Conservation (phyloP, 257 asterid species). For the Datura wrightii region DNA sequence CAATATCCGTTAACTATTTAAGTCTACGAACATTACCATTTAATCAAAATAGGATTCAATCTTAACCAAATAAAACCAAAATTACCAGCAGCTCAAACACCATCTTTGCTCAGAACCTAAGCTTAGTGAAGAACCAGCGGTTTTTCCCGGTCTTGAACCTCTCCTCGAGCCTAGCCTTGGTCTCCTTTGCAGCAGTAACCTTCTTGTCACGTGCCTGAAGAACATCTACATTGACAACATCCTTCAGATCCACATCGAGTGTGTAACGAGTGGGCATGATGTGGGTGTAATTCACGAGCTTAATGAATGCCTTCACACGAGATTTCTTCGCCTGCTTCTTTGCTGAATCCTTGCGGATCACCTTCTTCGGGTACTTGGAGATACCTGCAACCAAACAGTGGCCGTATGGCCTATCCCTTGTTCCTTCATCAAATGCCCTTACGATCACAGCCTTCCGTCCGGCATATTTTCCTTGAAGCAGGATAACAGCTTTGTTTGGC, state of each 20-base stretch:
- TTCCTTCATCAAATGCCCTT: slow-evolving; percentile 36
- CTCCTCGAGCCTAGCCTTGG: slow-evolving; percentile 38
- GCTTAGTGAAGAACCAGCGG: slow-evolving; percentile 43
- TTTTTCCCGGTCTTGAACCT: slow-evolving; percentile 42
- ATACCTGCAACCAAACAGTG: slow-evolving; percentile 44
- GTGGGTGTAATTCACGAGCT: slow-evolving; percentile 39
- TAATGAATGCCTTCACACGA: slow-evolving; percentile 41
- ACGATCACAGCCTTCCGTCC: slow-evolving; percentile 39
- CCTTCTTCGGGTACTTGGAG: slow-evolving; percentile 40
- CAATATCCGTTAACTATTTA: neutral
- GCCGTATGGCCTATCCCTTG: slow-evolving; percentile 40
- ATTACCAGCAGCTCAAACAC: neutral
- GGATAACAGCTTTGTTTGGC: slow-evolving; percentile 44
- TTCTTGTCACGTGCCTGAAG: slow-evolving; percentile 38
- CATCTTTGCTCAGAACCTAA: slow-evolving; percentile 35
- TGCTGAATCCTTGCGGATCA: slow-evolving; percentile 41
- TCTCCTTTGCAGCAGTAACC: slow-evolving; percentile 39
- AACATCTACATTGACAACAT: slow-evolving; percentile 26
- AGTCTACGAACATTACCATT: neutral
- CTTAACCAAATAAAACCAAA: neutral
- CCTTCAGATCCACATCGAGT: slow-evolving; percentile 42
- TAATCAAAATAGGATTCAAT: slow-evolving; percentile 13
- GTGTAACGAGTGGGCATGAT: slow-evolving; percentile 46
- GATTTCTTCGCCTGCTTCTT: slow-evolving; percentile 44
- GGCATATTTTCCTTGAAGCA: slow-evolving; percentile 41